Base-by-base conservation (phyloP, 176 grass and related monocot genomes). In the Zea luxurians region DNA sequence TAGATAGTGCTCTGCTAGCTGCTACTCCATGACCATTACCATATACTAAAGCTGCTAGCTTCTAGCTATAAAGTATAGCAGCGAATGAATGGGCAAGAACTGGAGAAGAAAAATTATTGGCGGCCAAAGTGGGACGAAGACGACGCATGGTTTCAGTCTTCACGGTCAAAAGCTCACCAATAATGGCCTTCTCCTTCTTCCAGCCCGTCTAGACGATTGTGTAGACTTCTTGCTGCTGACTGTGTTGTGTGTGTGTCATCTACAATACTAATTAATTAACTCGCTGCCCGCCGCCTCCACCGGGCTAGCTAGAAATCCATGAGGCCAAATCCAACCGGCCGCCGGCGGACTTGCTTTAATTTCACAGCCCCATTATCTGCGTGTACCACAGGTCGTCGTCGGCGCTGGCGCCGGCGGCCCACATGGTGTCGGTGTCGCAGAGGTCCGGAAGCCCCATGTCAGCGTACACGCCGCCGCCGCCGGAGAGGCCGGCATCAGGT, bases 381-480 rank as follows among this genome's bases (percentile, higher is more conserved):
- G 48, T 83, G 71, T 78, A 86, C 91, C 87, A 94, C 35, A 86
- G 86, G 68, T 94, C 91, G 27, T 90, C 91, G 60, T 58, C 45
- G 60, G 70, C 37, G 36, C 78, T 82, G 7, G 2, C 13, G 15
- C 8, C 20, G 59, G 59, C 17, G 17, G 54, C 1, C 91, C 91
- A 94, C 78, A 85, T 80, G 60, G 54, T 82, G 45, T 93, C 91
- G 12, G 54, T 84, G 50, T 93, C 91, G 27, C 58, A 80, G 16
- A 87, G 77, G 44, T 92, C 95, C 3, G 83, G 80, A 45, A 86
- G 61, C 38, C 83, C 61, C 71, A 40, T 66, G 61, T 71, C 61
- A 7, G 64, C 57, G 58, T 79, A 84, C 38, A 64, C 5, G 8
- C 9, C 52, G 52, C n/a, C 21, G 52, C 16, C 50, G 13, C 50